Percentiles rank a stretch among this genome's conserved stretches.
These are phyloP conservation scores for Hypoxylon subgilvum DNA, from an alignment of 495 filamentous ascomycete genomes.

Conservation along the genomic window DNA sequence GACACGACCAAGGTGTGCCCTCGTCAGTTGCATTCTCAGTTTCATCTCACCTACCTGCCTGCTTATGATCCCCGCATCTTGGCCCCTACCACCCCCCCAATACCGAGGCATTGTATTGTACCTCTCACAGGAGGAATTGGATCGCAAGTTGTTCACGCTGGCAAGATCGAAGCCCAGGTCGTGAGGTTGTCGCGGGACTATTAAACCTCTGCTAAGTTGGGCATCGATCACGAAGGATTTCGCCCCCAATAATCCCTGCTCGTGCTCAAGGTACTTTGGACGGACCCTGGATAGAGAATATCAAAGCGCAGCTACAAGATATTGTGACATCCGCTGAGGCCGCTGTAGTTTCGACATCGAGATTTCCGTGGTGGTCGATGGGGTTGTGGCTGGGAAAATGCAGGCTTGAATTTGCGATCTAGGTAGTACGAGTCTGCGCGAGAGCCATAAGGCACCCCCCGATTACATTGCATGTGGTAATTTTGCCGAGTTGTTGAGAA, in stretches of 20 bases:
- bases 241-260: slow-evolving; percentile 41
- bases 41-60: slow-evolving; percentile 31
- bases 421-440: slow-evolving; percentile 12
- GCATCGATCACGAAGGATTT: slow-evolving; percentile 38
- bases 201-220: slow-evolving; percentile 30
- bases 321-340: slow-evolving; percentile 7
- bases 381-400: slow-evolving; percentile 1
- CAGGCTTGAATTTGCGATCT: slow-evolving; percentile 2
- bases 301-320: slow-evolving; percentile 12
- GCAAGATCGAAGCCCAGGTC: slow-evolving; percentile 6
- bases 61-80: slow-evolving; percentile 32
- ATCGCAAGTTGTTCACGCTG: slow-evolving; percentile 8
- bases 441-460: slow-evolving; percentile 1
- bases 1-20: neutral
- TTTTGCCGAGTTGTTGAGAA: slow-evolving; percentile 6
- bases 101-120: too few species aligned
- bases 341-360: slow-evolving; percentile 12
- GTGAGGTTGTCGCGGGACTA: slow-evolving; percentile 13
- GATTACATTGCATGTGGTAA: slow-evolving; percentile 13
- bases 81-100: slow-evolving; percentile 11
- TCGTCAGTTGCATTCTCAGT: slow-evolving; percentile 7
- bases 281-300: slow-evolving; percentile 18
- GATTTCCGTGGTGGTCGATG: neutral
- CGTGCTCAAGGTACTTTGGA: slow-evolving; percentile 18
- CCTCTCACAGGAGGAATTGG: slow-evolving; percentile 18